Percentiles rank a stretch among this genome's conserved stretches.
Conservation (phyloP, 108 stramenopile genomes). For the Craspedostauros australis region DNA sequence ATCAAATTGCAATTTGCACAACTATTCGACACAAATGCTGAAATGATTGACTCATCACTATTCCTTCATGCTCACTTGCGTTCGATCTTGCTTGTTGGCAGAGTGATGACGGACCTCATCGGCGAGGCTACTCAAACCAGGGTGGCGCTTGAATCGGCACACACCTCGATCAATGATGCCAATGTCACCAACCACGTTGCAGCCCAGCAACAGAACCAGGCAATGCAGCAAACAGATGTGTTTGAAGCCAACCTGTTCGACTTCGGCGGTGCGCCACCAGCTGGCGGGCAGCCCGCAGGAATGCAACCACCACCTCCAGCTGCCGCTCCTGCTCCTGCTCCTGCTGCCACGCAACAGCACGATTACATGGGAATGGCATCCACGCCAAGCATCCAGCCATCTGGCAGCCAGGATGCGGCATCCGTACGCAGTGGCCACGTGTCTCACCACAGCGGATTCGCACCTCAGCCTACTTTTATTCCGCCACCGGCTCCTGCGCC, state of each 20-base stretch:
- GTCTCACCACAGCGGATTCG: too few relatives aligned
- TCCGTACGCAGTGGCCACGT: too few relatives aligned
- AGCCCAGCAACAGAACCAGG: constrained; percentile 8
- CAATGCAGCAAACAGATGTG: constrained; percentile 17
- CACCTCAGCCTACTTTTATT: too few relatives aligned
- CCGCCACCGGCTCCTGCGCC: too few relatives aligned
- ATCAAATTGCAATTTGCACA: too few relatives aligned
- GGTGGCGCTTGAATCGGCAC: constrained; percentile 39
- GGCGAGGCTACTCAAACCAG: constrained; percentile 52
- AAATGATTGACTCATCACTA: too few relatives aligned
- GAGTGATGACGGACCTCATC: constrained; percentile 54
- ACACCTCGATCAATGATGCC: constrained; percentile 29
- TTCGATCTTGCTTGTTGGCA: not conserved
- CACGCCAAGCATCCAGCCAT: too few relatives aligned
- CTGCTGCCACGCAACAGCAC: constrained; percentile 2
- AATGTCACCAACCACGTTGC: constrained; percentile 25
- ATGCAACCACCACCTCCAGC: not conserved
- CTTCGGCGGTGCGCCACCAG: constrained; percentile 14
- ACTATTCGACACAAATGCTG: too few relatives aligned
- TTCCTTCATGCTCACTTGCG: not conserved
- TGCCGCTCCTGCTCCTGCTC: constrained; percentile 4
- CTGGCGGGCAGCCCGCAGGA: not conserved
- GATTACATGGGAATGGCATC: too few relatives aligned
- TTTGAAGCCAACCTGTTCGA: constrained; percentile 32
- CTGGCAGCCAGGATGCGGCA: too few relatives aligned